Evolutionary conservation across 106 monocot genomes (phyloP).

Genomic region (Phalaenopsis equestris): DNA sequence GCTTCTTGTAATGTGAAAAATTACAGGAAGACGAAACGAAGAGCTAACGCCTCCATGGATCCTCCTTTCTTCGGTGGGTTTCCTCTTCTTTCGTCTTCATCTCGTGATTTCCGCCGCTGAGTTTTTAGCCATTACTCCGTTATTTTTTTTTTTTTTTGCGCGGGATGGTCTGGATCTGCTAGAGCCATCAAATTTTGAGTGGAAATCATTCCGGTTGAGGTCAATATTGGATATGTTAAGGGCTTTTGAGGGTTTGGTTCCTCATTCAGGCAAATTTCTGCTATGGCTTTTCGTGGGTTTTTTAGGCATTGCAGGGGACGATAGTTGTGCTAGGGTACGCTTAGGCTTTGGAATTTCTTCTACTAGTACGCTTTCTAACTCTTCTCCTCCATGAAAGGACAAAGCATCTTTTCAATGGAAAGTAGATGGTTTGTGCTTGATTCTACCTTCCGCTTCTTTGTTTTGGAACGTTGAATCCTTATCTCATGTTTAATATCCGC

Average conservation of each 20-base stretch:
- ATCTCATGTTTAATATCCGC: background rate
- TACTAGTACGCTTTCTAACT: background rate
- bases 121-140: background rate
- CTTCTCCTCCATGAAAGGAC: background rate
- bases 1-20: constrained; percentile 2
- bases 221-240: constrained; percentile 1
- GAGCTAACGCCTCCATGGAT: constrained; percentile 14
- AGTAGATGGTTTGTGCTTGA: background rate
- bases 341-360: background rate
- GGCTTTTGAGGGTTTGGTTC: background rate
- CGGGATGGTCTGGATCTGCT: constrained; percentile 10
- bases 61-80: constrained; percentile 19
- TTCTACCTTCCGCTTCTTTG: background rate
- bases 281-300: background rate
- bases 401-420: constrained; percentile 5
- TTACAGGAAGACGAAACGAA: constrained; percentile 3
- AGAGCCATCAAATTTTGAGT: background rate
- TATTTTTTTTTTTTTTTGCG: background rate
- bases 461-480: background rate
- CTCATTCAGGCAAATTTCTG: background rate
- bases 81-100: background rate
- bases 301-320: background rate
- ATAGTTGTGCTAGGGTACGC: background rate
- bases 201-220: background rate
- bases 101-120: constrained; percentile 1